A percentile compares a stretch with the other conserved stretches of the same genome.
These are phyloP conservation scores for Ascochyta lentis DNA, from an alignment of 2,329 filamentous ascomycete genomes.

Conservation along the genomic window DNA sequence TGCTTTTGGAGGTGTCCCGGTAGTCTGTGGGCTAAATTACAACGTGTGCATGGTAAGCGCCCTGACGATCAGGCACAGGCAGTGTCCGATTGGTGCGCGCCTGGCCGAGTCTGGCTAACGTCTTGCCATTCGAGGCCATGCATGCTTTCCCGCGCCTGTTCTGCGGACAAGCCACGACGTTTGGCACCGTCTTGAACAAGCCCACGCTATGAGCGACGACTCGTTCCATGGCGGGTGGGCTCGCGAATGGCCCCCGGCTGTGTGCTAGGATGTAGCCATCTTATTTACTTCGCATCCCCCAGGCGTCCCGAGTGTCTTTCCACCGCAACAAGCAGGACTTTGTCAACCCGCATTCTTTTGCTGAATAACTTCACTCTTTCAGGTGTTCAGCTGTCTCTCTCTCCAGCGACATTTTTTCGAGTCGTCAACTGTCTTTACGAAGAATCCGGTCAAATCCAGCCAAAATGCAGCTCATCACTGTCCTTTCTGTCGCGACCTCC, in stretches of 20 bases:
- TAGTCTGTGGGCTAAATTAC: slow-evolving; percentile 27
- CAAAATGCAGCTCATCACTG: slow-evolving; percentile 45
- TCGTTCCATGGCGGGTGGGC: slow-evolving; percentile 41
- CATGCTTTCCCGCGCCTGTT: slow-evolving; percentile 34
- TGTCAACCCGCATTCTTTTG: slow-evolving; percentile 46
- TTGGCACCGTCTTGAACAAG: slow-evolving; percentile 41
- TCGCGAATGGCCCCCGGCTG: slow-evolving; percentile 38
- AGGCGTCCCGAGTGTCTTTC: slow-evolving; percentile 28
- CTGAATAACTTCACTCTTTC: slow-evolving; percentile 52
- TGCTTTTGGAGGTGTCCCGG: slow-evolving; percentile 34
- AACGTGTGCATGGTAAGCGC: slow-evolving; percentile 26
- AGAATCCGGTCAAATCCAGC: slow-evolving; percentile 22
- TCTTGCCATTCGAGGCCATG: slow-evolving; percentile 30
- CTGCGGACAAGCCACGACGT: slow-evolving; percentile 43
- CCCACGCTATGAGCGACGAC: slow-evolving; percentile 42
- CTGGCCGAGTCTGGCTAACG: slow-evolving; percentile 28
- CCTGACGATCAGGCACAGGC: slow-evolving; percentile 44
- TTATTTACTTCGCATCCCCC: slow-evolving; percentile 49
- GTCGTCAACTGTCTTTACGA: slow-evolving; percentile 26
- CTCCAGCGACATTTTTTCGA: slow-evolving; percentile 33
- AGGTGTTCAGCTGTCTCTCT: slow-evolving; percentile 49
- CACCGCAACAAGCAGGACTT: slow-evolving; percentile 49
- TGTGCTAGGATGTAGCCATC: slow-evolving; percentile 38
- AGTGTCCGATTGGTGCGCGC: slow-evolving; percentile 37
- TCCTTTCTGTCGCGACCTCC: slow-evolving; percentile 38